Evolutionary conservation across 1,139 yeast genomes (phyloP).

Genomic region (Debaryomyces subglobosus): DNA sequence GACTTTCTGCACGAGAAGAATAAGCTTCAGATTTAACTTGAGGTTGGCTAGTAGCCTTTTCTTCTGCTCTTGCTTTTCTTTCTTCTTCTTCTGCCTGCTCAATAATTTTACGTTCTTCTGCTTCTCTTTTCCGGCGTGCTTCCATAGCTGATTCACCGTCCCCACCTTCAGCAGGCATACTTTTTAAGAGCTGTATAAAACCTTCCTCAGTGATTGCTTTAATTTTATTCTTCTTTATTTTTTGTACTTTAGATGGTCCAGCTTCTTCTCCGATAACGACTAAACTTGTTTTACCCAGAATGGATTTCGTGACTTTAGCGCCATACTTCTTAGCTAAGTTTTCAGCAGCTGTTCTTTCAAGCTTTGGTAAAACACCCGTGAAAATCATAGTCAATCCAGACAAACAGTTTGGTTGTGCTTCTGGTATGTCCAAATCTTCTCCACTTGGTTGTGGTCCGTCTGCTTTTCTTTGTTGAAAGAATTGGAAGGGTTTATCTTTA

Average conservation of each 20-base stretch:
- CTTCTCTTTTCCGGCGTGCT: conserved; percentile 69
- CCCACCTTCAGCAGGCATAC: conserved; percentile 95
- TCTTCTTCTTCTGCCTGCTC: conserved; percentile 52
- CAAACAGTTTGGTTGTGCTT: conserved; percentile 80
- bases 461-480: conserved; percentile 50
- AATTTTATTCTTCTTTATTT: conserved; percentile 69
- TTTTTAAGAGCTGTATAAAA: conserved; percentile 66
- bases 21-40: conserved; percentile 14
- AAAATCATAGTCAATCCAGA: conserved; percentile 89
- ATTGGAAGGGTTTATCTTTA: conserved; percentile 56
- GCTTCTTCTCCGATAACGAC: conserved; percentile 96
- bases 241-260: conserved; percentile 91
- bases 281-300: conserved; percentile 81
- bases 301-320: conserved; percentile 89
- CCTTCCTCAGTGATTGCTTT: conserved; percentile 91
- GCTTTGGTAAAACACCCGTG: conserved; percentile 83
- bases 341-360: conserved; percentile 79
- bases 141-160: conserved; percentile 73
- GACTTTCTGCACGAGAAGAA: conserved; percentile 9
- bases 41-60: conserved; percentile 42
- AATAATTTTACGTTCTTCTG: conserved; percentile 58
- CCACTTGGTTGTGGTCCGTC: conserved; percentile 29
- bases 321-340: conserved; percentile 82
- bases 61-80: conserved; percentile 19
- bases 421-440: conserved; percentile 55